These are phyloP conservation scores for Arthrobotrys sphaeroides DNA, from an alignment of 2,329 filamentous ascomycete species.

Conservation along the genomic window DNA sequence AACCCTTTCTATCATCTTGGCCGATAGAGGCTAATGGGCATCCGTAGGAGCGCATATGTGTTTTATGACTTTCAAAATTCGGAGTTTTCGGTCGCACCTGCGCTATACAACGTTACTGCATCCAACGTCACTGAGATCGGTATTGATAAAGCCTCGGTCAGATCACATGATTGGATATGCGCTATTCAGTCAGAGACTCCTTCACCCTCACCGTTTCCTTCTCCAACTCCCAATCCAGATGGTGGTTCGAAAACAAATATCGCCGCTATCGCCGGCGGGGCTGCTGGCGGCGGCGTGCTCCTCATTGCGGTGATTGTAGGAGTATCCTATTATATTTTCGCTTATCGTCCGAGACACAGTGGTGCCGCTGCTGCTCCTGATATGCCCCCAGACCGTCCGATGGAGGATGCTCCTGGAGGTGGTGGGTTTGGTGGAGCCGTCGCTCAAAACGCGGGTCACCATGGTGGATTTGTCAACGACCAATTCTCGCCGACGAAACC, in stretches of 20 bases:
- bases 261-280: constrained; percentile 8
- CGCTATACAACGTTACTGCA: constrained; percentile 68
- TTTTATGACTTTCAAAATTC: constrained; percentile 79
- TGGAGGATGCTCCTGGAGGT: background rate
- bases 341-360: background rate
- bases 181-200: background rate
- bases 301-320: background rate
- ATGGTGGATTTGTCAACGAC: background rate
- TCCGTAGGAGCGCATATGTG: constrained; percentile 68
- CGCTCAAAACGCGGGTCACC: too few species aligned
- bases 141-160: constrained; percentile 64
- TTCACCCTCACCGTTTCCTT: background rate
- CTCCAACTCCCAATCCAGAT: too few species aligned
- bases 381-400: too few species aligned
- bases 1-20: background rate
- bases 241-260: background rate
- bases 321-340: constrained; percentile 1
- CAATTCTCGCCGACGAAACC: constrained; percentile 23
- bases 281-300: background rate
- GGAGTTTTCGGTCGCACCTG: constrained; percentile 74
- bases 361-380: background rate
- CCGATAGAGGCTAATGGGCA: background rate
- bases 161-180: constrained; percentile 58
- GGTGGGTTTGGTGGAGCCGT: background rate
- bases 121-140: constrained; percentile 68